Percentiles rank a stretch among this genome's conserved stretches.
phyloP scores from a whole-genome alignment of 1,284 basidiomycete genomes.

The Cerioporus squamosus region DNA sequence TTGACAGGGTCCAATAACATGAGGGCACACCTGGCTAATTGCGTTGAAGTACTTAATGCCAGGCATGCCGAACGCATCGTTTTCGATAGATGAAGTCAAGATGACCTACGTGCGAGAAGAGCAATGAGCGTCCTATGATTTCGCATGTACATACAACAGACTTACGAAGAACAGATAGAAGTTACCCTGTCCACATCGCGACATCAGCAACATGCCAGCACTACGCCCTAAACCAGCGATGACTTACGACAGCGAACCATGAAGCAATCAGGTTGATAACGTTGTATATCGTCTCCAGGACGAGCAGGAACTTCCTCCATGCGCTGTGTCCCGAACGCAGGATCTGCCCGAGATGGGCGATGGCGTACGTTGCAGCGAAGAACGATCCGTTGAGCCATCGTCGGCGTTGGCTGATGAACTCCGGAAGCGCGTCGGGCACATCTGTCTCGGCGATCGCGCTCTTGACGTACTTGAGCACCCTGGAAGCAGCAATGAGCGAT shows the following conservation, averaged over 20 bases:
- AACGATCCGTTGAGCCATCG: conserved; percentile 96
- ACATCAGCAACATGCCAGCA: not conserved
- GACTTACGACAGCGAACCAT: conserved; percentile 89
- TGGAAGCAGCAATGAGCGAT: conserved; percentile 29
- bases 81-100: conserved; percentile 88
- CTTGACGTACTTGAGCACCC: conserved; percentile 96
- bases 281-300: conserved; percentile 88
- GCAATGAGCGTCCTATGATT: not conserved
- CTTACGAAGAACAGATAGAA: conserved; percentile 96
- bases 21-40: conserved; percentile 64
- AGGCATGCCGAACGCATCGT: conserved; percentile 67
- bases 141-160: conserved; percentile 70
- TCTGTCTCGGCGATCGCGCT: conserved; percentile 96
- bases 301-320: conserved; percentile 74
- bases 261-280: conserved; percentile 88
- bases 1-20: not conserved
- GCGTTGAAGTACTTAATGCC: conserved; percentile 83
- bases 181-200: conserved; percentile 65
- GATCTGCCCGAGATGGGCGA: conserved; percentile 86
- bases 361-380: conserved; percentile 89
- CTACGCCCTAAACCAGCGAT: not conserved
- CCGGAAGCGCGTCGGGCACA: conserved; percentile 91
- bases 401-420: conserved; percentile 93
- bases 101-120: conserved; percentile 52
- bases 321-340: conserved; percentile 85